Evolutionary conservation across 2,329 filamentous ascomycete species (phyloP), one percentile per base, ranked within the genome.

Genomic region (Teratosphaeria zuluensis): DNA sequence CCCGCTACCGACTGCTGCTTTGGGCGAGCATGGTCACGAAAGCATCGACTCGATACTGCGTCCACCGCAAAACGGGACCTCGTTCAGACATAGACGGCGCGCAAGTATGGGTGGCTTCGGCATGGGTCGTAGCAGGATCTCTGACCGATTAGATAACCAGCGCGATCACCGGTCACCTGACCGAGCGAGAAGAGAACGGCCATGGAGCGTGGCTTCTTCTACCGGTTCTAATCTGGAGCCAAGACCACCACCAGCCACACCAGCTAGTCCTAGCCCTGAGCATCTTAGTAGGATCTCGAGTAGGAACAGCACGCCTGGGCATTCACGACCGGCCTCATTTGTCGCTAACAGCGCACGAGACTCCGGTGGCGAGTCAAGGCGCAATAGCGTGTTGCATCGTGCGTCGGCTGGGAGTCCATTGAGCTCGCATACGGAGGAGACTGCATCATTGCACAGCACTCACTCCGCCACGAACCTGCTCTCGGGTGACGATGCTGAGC

Each of bases 171-270:
- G 78, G 24, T 75, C 73, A 8, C 73, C 74, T 19, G 77, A 78
- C 53, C 69, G 74, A 52, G 42, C 42, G 7, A 69, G 72, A 48
- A 74, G 70, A 64, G 67, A 69, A 53, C 62, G 70, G 21, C 69
- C 69, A 3, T 72, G 70, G 70, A 72, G 70, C 59, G 63, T 72
- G 28, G 70, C 70, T 16, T 70, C 67, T 58, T 67, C 69, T 11
- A 61, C 61, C 42, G 42, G 42, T 9, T 70, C 69, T 6, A 65
- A 58, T 31, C 62, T 63, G 31, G 69, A 83, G 19, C 81, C 84
- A 53, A 75, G 81, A 59, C 84, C 84, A 53, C 84, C 84, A 53
- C 84, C 84, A 5, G 84, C 83, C 1, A 85, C 84, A 1, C 84
- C 84, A 21, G 83, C 84, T 14, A 84, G 83, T 55, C 78, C 79